A percentile compares a stretch with the other conserved stretches of the same genome.
Evolutionary conservation across 257 asterid species (phyloP).

Genomic region (Hygrophila difformis): DNA sequence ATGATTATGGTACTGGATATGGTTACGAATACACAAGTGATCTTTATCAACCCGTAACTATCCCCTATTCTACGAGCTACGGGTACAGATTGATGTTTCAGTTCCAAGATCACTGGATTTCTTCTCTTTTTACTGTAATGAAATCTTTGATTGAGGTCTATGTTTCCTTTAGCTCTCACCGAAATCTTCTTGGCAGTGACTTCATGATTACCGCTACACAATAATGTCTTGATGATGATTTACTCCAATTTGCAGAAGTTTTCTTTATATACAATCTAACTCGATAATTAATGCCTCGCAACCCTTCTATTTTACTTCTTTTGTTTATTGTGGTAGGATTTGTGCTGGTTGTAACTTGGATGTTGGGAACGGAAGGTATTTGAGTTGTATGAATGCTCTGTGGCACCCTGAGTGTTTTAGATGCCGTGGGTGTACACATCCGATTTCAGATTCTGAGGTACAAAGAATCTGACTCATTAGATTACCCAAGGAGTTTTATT

Average conservation of each 20-base stretch:
- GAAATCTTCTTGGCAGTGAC: no score
- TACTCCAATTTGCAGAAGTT: conserved; percentile 3
- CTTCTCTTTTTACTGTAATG: no score
- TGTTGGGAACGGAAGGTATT: conserved; percentile 76
- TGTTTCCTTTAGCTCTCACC: no score
- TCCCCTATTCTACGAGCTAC: conserved; percentile 30
- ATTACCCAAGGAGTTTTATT: no score
- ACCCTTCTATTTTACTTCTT: conserved; percentile 2
- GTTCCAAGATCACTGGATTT: not conserved
- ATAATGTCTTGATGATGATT: no score
- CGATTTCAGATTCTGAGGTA: conserved; percentile 92
- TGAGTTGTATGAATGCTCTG: conserved; percentile 86
- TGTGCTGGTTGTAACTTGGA: conserved; percentile 89
- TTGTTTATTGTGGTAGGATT: conserved; percentile 44
- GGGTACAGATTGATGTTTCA: conserved; percentile 20
- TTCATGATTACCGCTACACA: no score
- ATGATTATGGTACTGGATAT: conserved; percentile 17
- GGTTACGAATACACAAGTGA: conserved; percentile 30
- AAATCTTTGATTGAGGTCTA: no score
- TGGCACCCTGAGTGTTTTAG: conserved; percentile 99
- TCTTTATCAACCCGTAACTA: conserved; percentile 31
- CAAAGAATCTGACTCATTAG: no score
- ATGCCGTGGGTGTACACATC: conserved; percentile 84
- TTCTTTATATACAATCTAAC: not conserved
- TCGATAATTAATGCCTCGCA: conserved; percentile 3